A percentile compares a stretch with the other conserved stretches of the same genome.
Conservation (phyloP, 75 land plant genomes). For the Pseudotsuga menziesii region DNA sequence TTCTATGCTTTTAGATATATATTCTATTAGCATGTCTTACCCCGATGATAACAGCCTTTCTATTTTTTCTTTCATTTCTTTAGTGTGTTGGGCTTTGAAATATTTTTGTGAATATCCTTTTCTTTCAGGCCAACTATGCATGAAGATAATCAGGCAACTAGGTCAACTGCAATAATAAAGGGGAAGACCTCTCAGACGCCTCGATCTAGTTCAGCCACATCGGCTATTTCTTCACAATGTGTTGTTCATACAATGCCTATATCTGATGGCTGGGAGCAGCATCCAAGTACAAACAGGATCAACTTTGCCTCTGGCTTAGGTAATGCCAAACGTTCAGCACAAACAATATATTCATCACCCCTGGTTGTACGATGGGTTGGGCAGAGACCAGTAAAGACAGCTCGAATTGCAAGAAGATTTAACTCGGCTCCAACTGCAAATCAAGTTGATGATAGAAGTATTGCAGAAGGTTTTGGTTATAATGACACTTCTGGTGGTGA, state of each 20-base stretch:
- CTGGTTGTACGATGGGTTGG: conserved; percentile 75
- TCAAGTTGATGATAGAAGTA: conserved; percentile 47
- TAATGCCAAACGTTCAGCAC: conserved; percentile 70
- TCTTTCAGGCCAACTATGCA: conserved; percentile 41
- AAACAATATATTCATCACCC: conserved; percentile 65
- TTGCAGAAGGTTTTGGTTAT: conserved; percentile 31
- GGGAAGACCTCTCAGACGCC: conserved; percentile 71
- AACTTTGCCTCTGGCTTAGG: conserved; percentile 34
- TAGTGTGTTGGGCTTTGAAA: background rate
- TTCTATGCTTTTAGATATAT: background rate
- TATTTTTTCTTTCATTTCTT: background rate
- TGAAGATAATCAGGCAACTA: conserved; percentile 39
- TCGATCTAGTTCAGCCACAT: conserved; percentile 31
- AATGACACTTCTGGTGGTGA: conserved; percentile 24
- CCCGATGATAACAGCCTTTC: background rate
- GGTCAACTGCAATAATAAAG: conserved; percentile 47
- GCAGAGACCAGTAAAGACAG: conserved; percentile 77
- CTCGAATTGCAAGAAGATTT: conserved; percentile 59
- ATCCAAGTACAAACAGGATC: conserved; percentile 30
- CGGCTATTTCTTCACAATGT: conserved; percentile 33
- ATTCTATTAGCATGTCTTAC: background rate
- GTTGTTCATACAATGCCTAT: conserved; percentile 36
- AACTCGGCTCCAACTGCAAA: conserved; percentile 50
- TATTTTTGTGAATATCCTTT: background rate
- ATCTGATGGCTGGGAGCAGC: conserved; percentile 48